Conservation (phyloP, 2,329 filamentous ascomycete genomes). For the Pseudocercospora musae region DNA sequence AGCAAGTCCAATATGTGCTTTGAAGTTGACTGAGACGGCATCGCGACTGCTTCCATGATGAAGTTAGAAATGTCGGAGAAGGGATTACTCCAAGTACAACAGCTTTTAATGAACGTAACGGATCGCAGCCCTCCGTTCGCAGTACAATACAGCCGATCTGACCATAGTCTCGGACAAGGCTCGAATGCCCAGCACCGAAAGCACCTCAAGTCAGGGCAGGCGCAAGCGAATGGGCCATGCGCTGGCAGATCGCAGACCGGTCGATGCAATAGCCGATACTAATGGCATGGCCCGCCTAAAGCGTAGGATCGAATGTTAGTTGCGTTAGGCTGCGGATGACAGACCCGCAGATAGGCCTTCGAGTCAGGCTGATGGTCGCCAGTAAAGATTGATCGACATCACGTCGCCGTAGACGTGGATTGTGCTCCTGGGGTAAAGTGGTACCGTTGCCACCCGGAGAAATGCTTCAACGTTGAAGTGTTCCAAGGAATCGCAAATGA, state of each 20-base stretch:
- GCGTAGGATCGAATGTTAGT: neutral
- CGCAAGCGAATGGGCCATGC: neutral
- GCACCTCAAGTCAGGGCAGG: neutral
- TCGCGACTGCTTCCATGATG: neutral
- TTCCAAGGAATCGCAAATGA: neutral
- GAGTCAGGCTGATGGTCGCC: neutral
- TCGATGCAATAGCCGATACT: neutral
- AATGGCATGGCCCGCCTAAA: neutral
- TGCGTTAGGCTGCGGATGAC: neutral
- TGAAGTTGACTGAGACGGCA: neutral
- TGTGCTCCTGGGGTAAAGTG: neutral
- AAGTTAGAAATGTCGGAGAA: neutral
- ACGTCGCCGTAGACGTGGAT: neutral
- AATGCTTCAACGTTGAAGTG: neutral
- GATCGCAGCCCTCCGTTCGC: neutral
- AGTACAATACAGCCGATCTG: neutral
- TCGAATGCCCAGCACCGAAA: neutral
- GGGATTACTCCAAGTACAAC: neutral
- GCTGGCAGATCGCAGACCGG: neutral
- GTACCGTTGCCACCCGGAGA: neutral
- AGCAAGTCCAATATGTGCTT: slow-evolving; percentile 18
- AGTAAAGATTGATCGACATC: neutral
- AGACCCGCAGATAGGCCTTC: neutral
- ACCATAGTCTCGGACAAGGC: neutral
- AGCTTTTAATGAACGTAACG: neutral